Evolutionary conservation across 305 asterid genomes (phyloP).

Genomic region (Fraxinus xanthoxyloides): DNA sequence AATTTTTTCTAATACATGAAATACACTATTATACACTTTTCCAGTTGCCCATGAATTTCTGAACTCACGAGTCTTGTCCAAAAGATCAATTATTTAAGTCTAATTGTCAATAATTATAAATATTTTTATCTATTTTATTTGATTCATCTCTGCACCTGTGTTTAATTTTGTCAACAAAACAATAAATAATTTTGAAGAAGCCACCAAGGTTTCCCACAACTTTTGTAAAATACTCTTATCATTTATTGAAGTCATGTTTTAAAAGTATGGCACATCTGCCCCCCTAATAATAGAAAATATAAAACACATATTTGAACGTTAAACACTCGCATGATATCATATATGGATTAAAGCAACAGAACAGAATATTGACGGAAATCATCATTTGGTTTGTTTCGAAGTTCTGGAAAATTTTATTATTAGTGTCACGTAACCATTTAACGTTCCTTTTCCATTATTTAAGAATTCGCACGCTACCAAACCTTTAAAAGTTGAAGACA

Average conservation of each 20-base stretch:
- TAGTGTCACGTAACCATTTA: background rate
- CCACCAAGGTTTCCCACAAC: no score
- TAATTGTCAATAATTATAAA: background rate
- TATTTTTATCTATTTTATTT: no score
- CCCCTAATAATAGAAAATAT: background rate
- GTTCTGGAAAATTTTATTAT: background rate
- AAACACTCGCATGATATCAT: background rate
- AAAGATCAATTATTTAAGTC: background rate
- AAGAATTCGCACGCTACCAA: background rate
- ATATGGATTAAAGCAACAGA: background rate
- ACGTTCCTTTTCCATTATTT: background rate
- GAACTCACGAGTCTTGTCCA: background rate
- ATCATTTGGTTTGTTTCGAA: background rate
- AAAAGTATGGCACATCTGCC: no score
- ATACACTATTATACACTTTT: background rate
- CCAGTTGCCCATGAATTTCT: background rate
- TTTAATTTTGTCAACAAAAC: no score
- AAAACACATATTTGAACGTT: no score
- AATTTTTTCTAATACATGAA: background rate
- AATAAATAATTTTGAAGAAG: no score
- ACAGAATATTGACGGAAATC: background rate
- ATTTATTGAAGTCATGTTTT: no score
- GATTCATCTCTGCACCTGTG: background rate
- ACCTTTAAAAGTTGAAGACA: background rate
- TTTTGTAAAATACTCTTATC: no score